Conservation (phyloP, 306 rosid species). For the Prunus mongolica region DNA sequence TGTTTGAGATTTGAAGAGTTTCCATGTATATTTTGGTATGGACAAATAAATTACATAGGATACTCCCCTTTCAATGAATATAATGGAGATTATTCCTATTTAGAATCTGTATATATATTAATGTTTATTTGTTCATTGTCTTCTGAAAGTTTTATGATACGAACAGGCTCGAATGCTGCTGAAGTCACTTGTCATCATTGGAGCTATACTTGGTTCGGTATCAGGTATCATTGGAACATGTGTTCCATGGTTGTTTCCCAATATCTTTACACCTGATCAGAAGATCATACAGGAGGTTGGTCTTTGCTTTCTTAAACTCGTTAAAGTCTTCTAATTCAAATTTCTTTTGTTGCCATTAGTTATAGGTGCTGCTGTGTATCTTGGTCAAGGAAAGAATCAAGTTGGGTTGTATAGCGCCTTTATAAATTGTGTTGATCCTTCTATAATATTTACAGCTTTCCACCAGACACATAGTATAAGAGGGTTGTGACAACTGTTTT, state of each 20-base stretch:
- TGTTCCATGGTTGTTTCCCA: constrained; percentile 77
- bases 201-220: constrained; percentile 56
- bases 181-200: constrained; percentile 69
- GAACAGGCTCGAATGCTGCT: constrained; percentile 73
- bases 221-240: constrained; percentile 73
- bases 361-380: neutral
- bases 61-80: neutral
- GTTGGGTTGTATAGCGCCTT: neutral
- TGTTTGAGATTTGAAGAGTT: neutral
- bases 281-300: constrained; percentile 71
- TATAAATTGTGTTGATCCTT: neutral
- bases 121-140: constrained; percentile 1
- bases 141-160: constrained; percentile 25
- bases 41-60: neutral
- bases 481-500: neutral
- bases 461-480: neutral
- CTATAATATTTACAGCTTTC: neutral
- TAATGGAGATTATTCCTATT: neutral
- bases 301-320: constrained; percentile 18
- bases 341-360: neutral
- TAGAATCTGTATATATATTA: neutral
- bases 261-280: constrained; percentile 69
- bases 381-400: neutral
- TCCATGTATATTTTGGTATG: neutral
- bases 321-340: neutral